phyloP scores from a whole-genome alignment of 1,284 basidiomycete species.

The Erythrobasidium hasegawianum region DNA sequence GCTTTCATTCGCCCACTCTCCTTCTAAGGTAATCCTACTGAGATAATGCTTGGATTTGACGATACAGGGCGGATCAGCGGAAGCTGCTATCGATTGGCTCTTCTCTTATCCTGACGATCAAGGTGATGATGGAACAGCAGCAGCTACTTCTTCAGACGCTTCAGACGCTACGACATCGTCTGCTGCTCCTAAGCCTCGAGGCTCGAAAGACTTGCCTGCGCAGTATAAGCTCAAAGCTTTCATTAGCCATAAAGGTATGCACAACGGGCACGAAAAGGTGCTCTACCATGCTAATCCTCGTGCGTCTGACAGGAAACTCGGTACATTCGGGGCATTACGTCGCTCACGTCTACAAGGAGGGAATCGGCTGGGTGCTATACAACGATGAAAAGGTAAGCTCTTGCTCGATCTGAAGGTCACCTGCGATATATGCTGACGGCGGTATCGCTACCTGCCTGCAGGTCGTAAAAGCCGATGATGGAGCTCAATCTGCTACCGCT shows the following conservation, averaged over 20 bases:
- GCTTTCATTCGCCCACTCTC: conserved; percentile 43
- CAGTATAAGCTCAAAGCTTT: conserved; percentile 81
- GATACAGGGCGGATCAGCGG: conserved; percentile 65
- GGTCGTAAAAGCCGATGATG: conserved; percentile 71
- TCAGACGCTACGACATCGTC: conserved; percentile 41
- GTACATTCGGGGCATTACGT: conserved; percentile 95
- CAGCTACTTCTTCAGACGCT: too few relatives aligned
- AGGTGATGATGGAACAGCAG: conserved; percentile 58
- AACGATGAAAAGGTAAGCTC: conserved; percentile 76
- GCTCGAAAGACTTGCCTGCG: conserved; percentile 60
- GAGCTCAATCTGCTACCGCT: conserved; percentile 61
- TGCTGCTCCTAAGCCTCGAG: conserved; percentile 32
- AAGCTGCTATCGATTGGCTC: conserved; percentile 93
- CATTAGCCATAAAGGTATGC: conserved; percentile 86
- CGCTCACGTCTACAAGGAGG: conserved; percentile 62
- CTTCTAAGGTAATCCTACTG: background rate
- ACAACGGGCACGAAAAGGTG: too few relatives aligned
- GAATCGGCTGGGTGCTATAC: conserved; percentile 47
- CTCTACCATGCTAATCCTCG: too few relatives aligned
- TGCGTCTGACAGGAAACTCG: conserved; percentile 61
- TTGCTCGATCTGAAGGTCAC: background rate
- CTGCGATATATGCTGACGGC: background rate
- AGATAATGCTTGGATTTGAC: conserved; percentile 11
- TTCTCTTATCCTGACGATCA: conserved; percentile 88
- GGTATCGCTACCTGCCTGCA: background rate